Evolutionary conservation across 371 early-diverging fungal genomes (phyloP).

Genomic region (Mucor mucedo): DNA sequence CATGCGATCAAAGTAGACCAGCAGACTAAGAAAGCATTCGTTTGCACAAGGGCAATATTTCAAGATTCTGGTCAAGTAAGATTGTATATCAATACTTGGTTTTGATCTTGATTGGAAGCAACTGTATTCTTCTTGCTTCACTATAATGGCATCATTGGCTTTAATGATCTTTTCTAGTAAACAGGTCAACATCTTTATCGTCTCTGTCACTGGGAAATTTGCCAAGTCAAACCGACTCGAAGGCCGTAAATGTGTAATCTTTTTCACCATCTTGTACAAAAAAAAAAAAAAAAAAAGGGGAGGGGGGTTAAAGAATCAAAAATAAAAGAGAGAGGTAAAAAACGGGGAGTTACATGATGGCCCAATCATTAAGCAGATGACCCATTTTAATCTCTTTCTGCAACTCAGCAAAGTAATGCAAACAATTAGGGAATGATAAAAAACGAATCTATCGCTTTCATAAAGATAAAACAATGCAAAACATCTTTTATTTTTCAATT

Average conservation of each 20-base stretch:
- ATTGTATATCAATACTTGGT: constrained; percentile 52
- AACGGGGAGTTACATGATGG: background rate
- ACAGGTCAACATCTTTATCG: constrained; percentile 40
- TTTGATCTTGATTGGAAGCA: constrained; percentile 69
- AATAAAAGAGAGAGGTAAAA: background rate
- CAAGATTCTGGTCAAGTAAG: constrained; percentile 68
- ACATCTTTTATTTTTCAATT: no score
- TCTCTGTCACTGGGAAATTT: constrained; percentile 36
- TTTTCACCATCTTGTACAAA: constrained; percentile 10
- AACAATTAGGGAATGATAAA: no score
- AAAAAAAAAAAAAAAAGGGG: background rate
- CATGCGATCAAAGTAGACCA: constrained; percentile 82
- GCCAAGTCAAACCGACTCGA: constrained; percentile 28
- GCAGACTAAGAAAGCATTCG: constrained; percentile 78
- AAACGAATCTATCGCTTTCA: no score
- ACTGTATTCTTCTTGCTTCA: constrained; percentile 17
- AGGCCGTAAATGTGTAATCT: constrained; percentile 1
- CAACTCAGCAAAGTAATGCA: no score
- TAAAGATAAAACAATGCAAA: no score
- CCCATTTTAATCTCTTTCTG: no score
- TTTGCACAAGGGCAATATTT: constrained; percentile 79
- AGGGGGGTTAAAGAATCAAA: constrained; percentile 1
- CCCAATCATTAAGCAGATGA: no score
- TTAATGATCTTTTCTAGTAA: constrained; percentile 36
- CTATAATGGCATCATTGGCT: constrained; percentile 26